Percentiles rank a stretch among this genome's conserved stretches.
Evolutionary conservation across 805 yeast genomes (phyloP).

Genomic region (Candida caryicola): DNA sequence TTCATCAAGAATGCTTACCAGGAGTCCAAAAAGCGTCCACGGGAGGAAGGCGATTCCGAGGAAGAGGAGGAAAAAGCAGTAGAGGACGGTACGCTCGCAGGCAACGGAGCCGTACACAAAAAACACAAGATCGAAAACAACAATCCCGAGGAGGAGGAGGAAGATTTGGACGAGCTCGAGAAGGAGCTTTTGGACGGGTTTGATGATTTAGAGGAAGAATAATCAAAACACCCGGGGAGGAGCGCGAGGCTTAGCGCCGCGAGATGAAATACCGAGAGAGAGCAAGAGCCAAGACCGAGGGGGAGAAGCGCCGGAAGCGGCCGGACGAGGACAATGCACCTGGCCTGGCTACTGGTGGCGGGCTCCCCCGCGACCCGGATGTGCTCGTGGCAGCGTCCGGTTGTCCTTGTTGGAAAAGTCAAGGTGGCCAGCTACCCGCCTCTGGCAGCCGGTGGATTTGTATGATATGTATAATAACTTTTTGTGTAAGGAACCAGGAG

Average conservation of each 20-base stretch:
- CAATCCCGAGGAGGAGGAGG: slow-evolving; percentile 12
- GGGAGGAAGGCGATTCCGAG: slow-evolving; percentile 6
- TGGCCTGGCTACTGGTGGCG: no score
- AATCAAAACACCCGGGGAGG: no score
- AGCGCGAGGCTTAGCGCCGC: neutral
- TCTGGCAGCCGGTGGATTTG: neutral
- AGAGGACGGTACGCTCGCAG: neutral
- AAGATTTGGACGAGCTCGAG: slow-evolving; percentile 47
- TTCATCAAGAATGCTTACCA: slow-evolving; percentile 13
- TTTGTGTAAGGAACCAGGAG: neutral
- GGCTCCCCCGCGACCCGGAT: no score
- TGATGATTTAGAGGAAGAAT: slow-evolving; percentile 44
- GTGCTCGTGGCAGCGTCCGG: neutral
- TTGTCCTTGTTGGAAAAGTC: neutral
- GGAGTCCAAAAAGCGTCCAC: slow-evolving; percentile 1
- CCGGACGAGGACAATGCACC: no score
- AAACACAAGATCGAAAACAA: slow-evolving; percentile 8
- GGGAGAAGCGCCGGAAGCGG: neutral
- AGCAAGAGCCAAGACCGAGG: neutral
- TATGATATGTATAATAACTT: slow-evolving; percentile 1
- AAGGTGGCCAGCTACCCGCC: neutral
- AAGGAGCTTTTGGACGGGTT: slow-evolving; percentile 51
- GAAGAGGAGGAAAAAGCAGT: slow-evolving; percentile 1
- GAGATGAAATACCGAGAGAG: neutral
- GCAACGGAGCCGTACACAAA: slow-evolving; percentile 4